Conservation (phyloP, 805 yeast genomes). For the Kodamaea fukazawae region DNA sequence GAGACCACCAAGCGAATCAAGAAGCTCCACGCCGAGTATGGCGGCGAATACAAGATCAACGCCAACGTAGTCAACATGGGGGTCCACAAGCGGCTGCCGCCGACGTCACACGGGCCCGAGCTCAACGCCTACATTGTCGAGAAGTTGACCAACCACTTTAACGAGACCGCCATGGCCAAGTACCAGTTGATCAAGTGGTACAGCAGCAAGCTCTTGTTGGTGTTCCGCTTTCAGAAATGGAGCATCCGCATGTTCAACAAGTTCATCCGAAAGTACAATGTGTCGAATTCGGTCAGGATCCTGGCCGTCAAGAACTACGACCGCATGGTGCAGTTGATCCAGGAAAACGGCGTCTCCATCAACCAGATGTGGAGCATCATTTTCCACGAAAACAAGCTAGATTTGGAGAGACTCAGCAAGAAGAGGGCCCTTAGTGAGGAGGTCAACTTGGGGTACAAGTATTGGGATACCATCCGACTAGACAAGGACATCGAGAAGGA, state of each 20-base stretch:
- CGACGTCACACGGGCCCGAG: not conserved
- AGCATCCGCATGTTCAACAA: conserved; percentile 33
- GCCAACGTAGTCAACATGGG: not conserved
- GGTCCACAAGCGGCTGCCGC: conserved; percentile 1
- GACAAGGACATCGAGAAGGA: conserved; percentile 10
- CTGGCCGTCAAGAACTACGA: conserved; percentile 20
- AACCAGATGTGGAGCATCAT: conserved; percentile 26
- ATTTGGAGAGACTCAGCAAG: conserved; percentile 12
- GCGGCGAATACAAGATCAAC: conserved; percentile 6
- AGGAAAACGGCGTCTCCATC: conserved; percentile 19
- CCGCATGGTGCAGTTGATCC: conserved; percentile 23
- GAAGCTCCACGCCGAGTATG: conserved; percentile 12
- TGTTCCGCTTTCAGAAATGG: conserved; percentile 35
- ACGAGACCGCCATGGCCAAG: conserved; percentile 16
- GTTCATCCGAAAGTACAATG: conserved; percentile 30
- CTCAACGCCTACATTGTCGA: conserved; percentile 18
- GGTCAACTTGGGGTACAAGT: conserved; percentile 25
- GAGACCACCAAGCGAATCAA: conserved; percentile 10
- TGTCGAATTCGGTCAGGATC: conserved; percentile 5
- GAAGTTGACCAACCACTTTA: conserved; percentile 24
- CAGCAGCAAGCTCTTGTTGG: conserved; percentile 23
- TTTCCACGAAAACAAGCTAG: conserved; percentile 25
- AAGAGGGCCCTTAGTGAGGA: conserved; percentile 6
- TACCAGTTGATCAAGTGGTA: conserved; percentile 24
- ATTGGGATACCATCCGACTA: conserved; percentile 7